Base-by-base conservation (phyloP, 257 asterid species). In the Avicennia marina region DNA sequence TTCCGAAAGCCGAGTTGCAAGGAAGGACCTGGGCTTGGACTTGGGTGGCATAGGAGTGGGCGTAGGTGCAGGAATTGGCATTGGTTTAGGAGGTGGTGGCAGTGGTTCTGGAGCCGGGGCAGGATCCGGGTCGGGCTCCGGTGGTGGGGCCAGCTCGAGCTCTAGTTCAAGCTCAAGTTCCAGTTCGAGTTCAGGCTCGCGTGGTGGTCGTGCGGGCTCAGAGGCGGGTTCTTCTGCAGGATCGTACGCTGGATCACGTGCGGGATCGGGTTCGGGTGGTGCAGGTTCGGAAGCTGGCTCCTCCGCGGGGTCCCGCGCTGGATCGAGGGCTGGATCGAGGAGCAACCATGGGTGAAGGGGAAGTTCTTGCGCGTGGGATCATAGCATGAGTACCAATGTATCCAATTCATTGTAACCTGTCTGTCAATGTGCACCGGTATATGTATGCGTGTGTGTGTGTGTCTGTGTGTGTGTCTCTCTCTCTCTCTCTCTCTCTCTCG, bases 171-270 rank as follows among this genome's bases (percentile, higher is more conserved):
- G 74, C 3, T 68, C 81, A 0, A 73, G 87, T 11, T 66, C 81
- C 0, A 72, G 81, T 10, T 52, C 79, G 0, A 46, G 79, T 0
- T 61, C 72, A 4, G 47, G 81, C 4, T 71, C 79, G 16, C 70
- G 76, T 17, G 72, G 81, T 24, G 73, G 79, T 18, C 85, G 72
- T 40, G 75, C 73, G 0, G 85, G 91, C 12, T 74, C 87, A 0
- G 90, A 73, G 49, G 90, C 90, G 0, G 88, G 88, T 13, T 87
- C 95, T 0, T 79, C 76, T 0, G 89, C 95, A 0, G 89, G 91
- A 1, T 85, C 95, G 4, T 72, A 33, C 2, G 91, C 86, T 0
- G 87, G 87, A 20, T 83, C 95, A 9, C 73, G 83, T 21, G 86
- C 85, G 9, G 89, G 85, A 17, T 82, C 89, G 11, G 81, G 84